A percentile compares a stretch with the other conserved stretches of the same genome.
These are phyloP conservation scores for Amanita brunnescens DNA, from an alignment of 768 basidiomycete species.

Conservation along the genomic window DNA sequence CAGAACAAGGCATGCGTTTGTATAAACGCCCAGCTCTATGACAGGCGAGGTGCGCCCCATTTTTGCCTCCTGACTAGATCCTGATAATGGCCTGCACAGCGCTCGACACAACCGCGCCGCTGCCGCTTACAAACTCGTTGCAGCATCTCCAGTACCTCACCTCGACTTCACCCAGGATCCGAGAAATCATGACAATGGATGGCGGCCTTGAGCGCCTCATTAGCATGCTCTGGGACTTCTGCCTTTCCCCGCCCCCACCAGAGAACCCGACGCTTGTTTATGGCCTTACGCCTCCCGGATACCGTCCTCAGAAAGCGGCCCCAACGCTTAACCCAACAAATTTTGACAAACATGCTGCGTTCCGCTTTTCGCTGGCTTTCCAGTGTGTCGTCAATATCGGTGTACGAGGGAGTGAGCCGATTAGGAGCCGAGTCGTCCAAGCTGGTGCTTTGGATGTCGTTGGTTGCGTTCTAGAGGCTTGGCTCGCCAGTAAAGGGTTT, in stretches of 20 bases:
- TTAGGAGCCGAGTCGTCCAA: conserved; percentile 87
- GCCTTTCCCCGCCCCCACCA: conserved; percentile 72
- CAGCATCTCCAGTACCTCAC: conserved; percentile 95
- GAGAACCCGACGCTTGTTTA: conserved; percentile 72
- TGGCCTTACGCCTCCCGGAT: conserved; percentile 61
- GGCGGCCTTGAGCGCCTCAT: conserved; percentile 96
- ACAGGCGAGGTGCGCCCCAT: conserved; percentile 70
- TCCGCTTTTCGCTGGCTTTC: conserved; percentile 88
- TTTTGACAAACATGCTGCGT: conserved; percentile 79
- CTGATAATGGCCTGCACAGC: conserved; percentile 23
- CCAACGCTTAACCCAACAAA: conserved; percentile 60
- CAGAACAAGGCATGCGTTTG: conserved; percentile 95
- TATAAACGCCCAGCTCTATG: conserved; percentile 91
- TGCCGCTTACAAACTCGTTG: conserved; percentile 85
- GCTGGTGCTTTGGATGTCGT: conserved; percentile 92
- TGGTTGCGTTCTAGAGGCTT: conserved; percentile 88
- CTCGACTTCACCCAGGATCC: conserved; percentile 92
- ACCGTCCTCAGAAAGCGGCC: conserved; percentile 42
- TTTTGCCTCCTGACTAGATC: not conserved
- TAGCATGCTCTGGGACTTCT: conserved; percentile 83
- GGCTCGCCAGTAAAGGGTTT: conserved; percentile 84
- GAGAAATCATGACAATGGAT: conserved; percentile 97
- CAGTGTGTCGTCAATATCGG: conserved; percentile 98
- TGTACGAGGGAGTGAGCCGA: conserved; percentile 88
- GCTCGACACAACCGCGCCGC: conserved; percentile 41